A percentile compares a stretch with the other conserved stretches of the same genome.
Evolutionary conservation across 1,284 basidiomycete species (phyloP).

Genomic region (Lentinula novae-zelandiae): DNA sequence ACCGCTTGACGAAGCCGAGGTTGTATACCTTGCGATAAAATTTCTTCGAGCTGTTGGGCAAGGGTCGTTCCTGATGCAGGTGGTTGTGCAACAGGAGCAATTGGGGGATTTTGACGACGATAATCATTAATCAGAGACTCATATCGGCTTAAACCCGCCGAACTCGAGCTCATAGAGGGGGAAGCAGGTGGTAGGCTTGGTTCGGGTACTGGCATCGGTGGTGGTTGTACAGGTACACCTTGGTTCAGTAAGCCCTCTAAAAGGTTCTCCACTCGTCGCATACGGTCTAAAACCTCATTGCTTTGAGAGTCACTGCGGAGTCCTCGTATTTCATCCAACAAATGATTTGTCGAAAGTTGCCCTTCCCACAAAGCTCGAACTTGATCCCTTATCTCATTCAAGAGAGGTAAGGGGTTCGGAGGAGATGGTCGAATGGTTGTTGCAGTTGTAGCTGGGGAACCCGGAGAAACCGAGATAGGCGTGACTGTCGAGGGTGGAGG

Average conservation of each 20-base stretch:
- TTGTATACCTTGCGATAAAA: constrained; percentile 6
- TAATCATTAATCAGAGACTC: background rate
- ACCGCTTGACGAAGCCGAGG: constrained; percentile 2
- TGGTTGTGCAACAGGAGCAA: background rate
- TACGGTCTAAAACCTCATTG: constrained; percentile 33
- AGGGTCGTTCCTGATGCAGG: constrained; percentile 9
- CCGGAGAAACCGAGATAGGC: constrained; percentile 32
- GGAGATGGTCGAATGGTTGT: constrained; percentile 13
- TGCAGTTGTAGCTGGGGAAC: constrained; percentile 10
- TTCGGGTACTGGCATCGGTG: background rate
- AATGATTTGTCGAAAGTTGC: constrained; percentile 52
- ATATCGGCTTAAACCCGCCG: background rate
- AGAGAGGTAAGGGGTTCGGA: constrained; percentile 19
- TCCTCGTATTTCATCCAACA: constrained; percentile 39
- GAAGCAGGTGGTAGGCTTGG: background rate
- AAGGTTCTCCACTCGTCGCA: constrained; percentile 39
- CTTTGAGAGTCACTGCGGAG: constrained; percentile 28
- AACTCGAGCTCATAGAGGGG: background rate
- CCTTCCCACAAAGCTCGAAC: constrained; percentile 51
- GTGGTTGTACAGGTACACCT: constrained; percentile 17
- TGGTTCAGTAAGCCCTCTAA: constrained; percentile 32
- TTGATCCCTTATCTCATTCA: constrained; percentile 50
- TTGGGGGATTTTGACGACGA: background rate
- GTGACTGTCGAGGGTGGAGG: constrained; percentile 22
- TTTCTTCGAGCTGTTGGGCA: constrained; percentile 12